Evolutionary conservation across 1,284 basidiomycete species (phyloP), one percentile per base, ranked within the genome.

Genomic region (Athelia psychrophila): DNA sequence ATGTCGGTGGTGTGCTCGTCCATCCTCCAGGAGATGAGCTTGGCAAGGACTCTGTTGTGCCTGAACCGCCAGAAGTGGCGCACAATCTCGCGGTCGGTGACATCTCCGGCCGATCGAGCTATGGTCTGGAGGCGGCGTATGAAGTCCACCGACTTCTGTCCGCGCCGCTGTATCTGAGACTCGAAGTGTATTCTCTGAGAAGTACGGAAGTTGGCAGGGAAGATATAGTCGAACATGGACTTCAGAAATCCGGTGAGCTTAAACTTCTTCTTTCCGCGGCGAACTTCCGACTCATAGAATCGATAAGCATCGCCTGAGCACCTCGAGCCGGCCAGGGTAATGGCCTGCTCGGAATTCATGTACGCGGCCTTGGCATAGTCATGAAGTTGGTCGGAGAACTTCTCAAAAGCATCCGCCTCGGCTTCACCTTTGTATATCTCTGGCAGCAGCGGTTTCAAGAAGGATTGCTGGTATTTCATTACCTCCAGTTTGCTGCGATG

Each of bases 181-280:
- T 45, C 15, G 18, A 56, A 53, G 10, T 45, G 27, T 3, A 51
- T 36, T 4, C 38, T 1, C 35, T 55, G 54, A 15, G 47, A 42
- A 51, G 50, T 50, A 2, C 27, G 48, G 45, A 52, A 52, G n/a
- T 55, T 47, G 4, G 48, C 33, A 0, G 54, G 54, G 36, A 55
- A 55, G 0, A 50, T 3, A 22, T 55, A 50, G 24, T 55, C 44
- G 13, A 55, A 55, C 6, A 55, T 16, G 16, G 23, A 23, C 9
- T 49, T 48, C 18, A 52, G 50, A 25, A 49, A 55, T 13, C 46
- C 30, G 0, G 18, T 38, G 0, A 53, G 23, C 0, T 48, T 47
- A 18, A 49, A 55, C 1, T 13, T 2, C 19, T 52, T 52, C 2
- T 44, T 30, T 0, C 48, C 15, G 12, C 49, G 45, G 1, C 32